These are phyloP conservation scores for Coemansia sp. DNA, from an alignment of 192 early-diverging fungal species.

Conservation along the genomic window DNA sequence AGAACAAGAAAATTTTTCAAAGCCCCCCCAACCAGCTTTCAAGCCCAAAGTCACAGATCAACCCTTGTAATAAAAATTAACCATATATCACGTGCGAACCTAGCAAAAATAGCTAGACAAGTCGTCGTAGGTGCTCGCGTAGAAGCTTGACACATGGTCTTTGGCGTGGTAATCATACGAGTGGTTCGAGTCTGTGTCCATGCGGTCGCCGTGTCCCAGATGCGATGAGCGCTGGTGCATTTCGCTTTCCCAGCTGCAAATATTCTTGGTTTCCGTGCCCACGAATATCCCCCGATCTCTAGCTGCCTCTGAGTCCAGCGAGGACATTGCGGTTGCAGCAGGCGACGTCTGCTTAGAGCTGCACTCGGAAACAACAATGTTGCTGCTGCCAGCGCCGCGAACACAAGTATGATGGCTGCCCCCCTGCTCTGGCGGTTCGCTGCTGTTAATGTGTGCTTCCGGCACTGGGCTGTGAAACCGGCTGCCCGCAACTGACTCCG, in stretches of 20 bases:
- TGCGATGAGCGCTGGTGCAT: slow-evolving; percentile 30
- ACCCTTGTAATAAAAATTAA: slow-evolving; percentile 1
- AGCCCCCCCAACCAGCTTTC: neutral
- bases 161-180: slow-evolving; percentile 14
- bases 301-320: neutral
- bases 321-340: neutral
- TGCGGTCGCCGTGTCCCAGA: slow-evolving; percentile 24
- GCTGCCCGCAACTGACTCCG: neutral
- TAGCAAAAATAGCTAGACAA: slow-evolving; percentile 37
- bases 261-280: slow-evolving; percentile 20
- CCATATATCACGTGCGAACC: neutral
- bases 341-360: slow-evolving; percentile 15
- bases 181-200: slow-evolving; percentile 22
- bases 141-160: slow-evolving; percentile 26
- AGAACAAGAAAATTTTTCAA: neutral
- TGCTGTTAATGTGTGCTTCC: neutral
- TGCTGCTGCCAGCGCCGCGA: neutral
- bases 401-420: slow-evolving; percentile 3
- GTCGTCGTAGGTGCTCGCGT: slow-evolving; percentile 20
- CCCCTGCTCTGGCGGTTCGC: neutral
- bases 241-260: slow-evolving; percentile 40
- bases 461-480: neutral
- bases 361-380: slow-evolving; percentile 19
- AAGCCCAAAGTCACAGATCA: neutral
- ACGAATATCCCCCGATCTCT: slow-evolving; percentile 22